phyloP scores from a whole-genome alignment of 805 yeast genomes.

The Hanseniaspora nectarophila region DNA sequence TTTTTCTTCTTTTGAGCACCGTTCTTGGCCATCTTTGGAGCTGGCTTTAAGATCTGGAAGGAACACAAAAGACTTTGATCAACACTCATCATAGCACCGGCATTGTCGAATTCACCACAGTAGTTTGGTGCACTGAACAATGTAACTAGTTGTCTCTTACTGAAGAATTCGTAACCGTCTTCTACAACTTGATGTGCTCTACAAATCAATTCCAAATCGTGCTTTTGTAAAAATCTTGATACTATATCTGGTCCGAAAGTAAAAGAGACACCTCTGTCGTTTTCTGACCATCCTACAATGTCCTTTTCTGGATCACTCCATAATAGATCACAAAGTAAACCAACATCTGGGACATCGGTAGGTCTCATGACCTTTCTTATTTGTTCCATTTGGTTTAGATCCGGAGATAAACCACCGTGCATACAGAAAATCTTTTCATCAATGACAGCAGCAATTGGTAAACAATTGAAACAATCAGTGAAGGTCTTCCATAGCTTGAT shows the following conservation, averaged over 20 bases:
- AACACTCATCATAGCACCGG: slow-evolving; percentile 99
- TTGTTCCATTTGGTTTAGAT: slow-evolving; percentile 95
- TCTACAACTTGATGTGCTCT: slow-evolving; percentile 99
- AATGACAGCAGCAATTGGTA: slow-evolving; percentile 95
- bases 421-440: slow-evolving; percentile 96
- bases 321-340: slow-evolving; percentile 84
- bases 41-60: slow-evolving; percentile 92
- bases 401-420: slow-evolving; percentile 99
- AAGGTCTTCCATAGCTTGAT: slow-evolving; percentile 98
- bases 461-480: slow-evolving; percentile 95
- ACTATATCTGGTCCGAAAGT: slow-evolving; percentile 99
- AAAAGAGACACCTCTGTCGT: slow-evolving; percentile 96
- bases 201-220: slow-evolving; percentile 95
- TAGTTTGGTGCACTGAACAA: slow-evolving; percentile 94
- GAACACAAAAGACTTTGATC: slow-evolving; percentile 93
- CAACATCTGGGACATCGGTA: slow-evolving; percentile 97
- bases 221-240: slow-evolving; percentile 87
- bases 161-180: slow-evolving; percentile 95
- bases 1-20: slow-evolving; percentile 30
- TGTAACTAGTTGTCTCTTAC: slow-evolving; percentile 91
- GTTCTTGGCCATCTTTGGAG: slow-evolving; percentile 54
- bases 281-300: slow-evolving; percentile 97
- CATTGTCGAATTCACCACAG: slow-evolving; percentile 97
- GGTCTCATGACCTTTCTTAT: slow-evolving; percentile 98
- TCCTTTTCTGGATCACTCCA: slow-evolving; percentile 99